A percentile compares a stretch with the other conserved stretches of the same genome.
Evolutionary conservation across 805 yeast genomes (phyloP).

Genomic region (Lachancea quebecensis): DNA sequence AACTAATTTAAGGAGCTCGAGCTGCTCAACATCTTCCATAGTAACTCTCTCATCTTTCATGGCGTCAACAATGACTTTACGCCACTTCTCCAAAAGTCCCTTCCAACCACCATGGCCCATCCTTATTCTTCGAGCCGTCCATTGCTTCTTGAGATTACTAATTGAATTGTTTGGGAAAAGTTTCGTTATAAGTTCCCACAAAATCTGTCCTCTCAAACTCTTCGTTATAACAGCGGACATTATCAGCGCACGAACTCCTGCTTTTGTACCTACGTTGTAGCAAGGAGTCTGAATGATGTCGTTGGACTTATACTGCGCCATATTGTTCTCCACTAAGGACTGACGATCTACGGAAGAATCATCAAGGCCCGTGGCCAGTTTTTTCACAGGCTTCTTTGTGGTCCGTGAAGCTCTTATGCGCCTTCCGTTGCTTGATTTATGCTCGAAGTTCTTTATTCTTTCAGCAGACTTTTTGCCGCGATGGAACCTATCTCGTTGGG

Average conservation of each 20-base stretch:
- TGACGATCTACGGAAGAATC: conserved; percentile 1
- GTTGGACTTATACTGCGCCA: background rate
- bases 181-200: conserved; percentile 55
- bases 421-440: conserved; percentile 2
- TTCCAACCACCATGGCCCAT: conserved; percentile 53
- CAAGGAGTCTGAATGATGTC: background rate
- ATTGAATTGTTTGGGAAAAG: conserved; percentile 38
- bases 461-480: conserved; percentile 27
- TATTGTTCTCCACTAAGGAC: background rate
- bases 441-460: conserved; percentile 27
- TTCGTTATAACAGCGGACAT: conserved; percentile 63
- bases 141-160: conserved; percentile 48
- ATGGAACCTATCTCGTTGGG: conserved; percentile 25
- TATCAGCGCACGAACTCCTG: conserved; percentile 49
- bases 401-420: background rate
- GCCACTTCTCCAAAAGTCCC: conserved; percentile 54
- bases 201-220: conserved; percentile 53
- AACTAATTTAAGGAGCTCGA: conserved; percentile 47
- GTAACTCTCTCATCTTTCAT: conserved; percentile 50
- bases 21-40: conserved; percentile 42
- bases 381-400: background rate
- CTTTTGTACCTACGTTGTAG: conserved; percentile 29
- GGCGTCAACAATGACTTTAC: conserved; percentile 50
- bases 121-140: conserved; percentile 55
- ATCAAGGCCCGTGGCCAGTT: background rate